These are phyloP conservation scores for Dothideomycetes sp. DNA, from an alignment of 2,329 filamentous ascomycete species.

Conservation along the genomic window DNA sequence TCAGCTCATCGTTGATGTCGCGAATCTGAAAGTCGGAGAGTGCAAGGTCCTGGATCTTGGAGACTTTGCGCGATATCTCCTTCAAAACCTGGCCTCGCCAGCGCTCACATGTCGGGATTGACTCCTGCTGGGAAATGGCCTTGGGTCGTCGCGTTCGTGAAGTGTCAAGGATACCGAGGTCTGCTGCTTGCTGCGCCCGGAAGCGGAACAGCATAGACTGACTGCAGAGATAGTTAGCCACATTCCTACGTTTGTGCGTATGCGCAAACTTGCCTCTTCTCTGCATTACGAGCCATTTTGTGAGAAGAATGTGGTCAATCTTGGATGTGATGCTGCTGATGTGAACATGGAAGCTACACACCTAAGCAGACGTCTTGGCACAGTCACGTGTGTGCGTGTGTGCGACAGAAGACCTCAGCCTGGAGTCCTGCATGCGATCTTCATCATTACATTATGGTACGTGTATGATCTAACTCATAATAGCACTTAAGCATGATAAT, in stretches of 20 bases:
- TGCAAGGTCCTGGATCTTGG: constrained; percentile 81
- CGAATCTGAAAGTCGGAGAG: constrained; percentile 96
- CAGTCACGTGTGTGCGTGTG: no score
- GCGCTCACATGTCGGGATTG: constrained; percentile 83
- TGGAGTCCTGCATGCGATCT: no score
- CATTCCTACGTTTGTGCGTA: constrained; percentile 69
- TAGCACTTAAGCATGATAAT: no score
- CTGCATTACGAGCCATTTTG: neutral
- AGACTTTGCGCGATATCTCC: constrained; percentile 93
- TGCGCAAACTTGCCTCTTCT: neutral
- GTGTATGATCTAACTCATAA: no score
- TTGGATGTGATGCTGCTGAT: no score
- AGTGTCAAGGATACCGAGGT: constrained; percentile 90
- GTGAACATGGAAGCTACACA: no score
- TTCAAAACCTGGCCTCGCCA: constrained; percentile 97
- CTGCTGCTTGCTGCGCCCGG: constrained; percentile 90
- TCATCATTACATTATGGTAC: no score
- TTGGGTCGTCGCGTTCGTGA: constrained; percentile 83
- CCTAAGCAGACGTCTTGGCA: no score
- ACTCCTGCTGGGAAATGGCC: constrained; percentile 74
- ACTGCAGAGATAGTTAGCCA: constrained; percentile 32
- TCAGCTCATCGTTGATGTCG: constrained; percentile 98
- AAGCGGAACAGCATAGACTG: constrained; percentile 99
- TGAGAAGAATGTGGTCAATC: neutral
- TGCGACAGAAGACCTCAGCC: no score